Evolutionary conservation across 1,284 basidiomycete genomes (phyloP), one percentile per base, ranked within the genome.

Genomic region (Malassezia sp.): DNA sequence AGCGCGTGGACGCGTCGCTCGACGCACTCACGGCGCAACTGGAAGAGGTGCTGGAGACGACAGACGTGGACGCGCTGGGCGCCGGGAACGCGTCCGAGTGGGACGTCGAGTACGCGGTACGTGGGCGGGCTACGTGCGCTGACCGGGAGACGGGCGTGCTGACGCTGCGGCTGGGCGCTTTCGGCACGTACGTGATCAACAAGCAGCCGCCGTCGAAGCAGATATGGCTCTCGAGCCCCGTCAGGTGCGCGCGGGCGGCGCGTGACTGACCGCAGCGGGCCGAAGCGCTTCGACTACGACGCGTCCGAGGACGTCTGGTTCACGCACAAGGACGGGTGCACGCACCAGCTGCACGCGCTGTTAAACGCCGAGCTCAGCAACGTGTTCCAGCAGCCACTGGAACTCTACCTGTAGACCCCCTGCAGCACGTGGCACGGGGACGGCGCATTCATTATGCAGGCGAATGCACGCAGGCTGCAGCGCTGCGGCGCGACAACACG

Each of bases 141-240:
- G 23, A 34, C 31, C 15, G 32, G n/a, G 67, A 86, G 84, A 80
- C 81, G 57, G 91, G 91, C 20, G 91, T 97, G 24, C 74, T 97
- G 49, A 97, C 87, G 2, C 78, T 96, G 40, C 76, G 77, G 37
- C 75, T 95, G 15, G 88, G 84, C 27, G 75, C 78, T 7, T 75
- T 83, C 53, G 90, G 90, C 15, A 96, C 86, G n/a, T 97, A 95
- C 74, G 91, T 96, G 31, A 85, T 97, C 74, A 97, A 97, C 75
- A 97, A 97, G 76, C 91, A 97, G 72, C 91, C 91, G 8, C 91
- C 93, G 5, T 96, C 96, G 70, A 88, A 89, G 72, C 93, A 97
- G 71, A 96, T 97, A 66, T 97, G 91, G 91, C 76, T 97, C 26
- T 90, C 86, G 10, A 91, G 87, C 27, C 91, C 91, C 0, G 55